Percentiles rank a stretch among this genome's conserved stretches.
phyloP scores from a whole-genome alignment of 495 filamentous ascomycete species.

The Penicillium bialowiezense region DNA sequence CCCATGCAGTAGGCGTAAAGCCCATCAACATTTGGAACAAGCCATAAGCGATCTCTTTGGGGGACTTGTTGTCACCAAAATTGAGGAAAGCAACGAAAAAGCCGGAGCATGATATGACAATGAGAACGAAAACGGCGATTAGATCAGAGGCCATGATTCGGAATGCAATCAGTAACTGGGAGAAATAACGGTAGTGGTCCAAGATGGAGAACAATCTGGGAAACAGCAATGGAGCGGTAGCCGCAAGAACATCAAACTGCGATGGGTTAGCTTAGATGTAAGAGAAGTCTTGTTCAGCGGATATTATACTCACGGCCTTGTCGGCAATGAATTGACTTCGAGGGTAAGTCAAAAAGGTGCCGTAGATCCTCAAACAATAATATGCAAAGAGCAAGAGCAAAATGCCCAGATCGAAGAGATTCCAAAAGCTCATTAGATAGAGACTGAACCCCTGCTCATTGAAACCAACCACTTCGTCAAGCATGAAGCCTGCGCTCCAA shows the following conservation, averaged over 20 bases:
- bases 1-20: constrained; percentile 73
- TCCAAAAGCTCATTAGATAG: constrained; percentile 97
- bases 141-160: constrained; percentile 89
- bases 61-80: constrained; percentile 63
- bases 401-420: constrained; percentile 88
- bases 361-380: constrained; percentile 83
- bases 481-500: constrained; percentile 95
- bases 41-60: constrained; percentile 68
- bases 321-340: constrained; percentile 61
- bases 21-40: constrained; percentile 95
- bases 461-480: constrained; percentile 91
- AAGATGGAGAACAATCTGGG: constrained; percentile 87
- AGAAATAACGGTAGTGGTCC: constrained; percentile 94
- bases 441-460: constrained; percentile 91
- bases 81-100: constrained; percentile 93
- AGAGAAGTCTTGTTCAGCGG: neutral
- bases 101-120: constrained; percentile 82
- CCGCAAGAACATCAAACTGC: constrained; percentile 81
- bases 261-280: neutral
- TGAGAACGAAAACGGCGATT: constrained; percentile 74
- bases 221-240: constrained; percentile 83
- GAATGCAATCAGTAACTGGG: constrained; percentile 88
- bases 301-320: constrained; percentile 47
- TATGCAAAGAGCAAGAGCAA: constrained; percentile 82
- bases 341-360: constrained; percentile 71